A percentile compares a stretch with the other conserved stretches of the same genome.
Conservation (phyloP, 331 rosid species). For the Malus hybrid region DNA sequence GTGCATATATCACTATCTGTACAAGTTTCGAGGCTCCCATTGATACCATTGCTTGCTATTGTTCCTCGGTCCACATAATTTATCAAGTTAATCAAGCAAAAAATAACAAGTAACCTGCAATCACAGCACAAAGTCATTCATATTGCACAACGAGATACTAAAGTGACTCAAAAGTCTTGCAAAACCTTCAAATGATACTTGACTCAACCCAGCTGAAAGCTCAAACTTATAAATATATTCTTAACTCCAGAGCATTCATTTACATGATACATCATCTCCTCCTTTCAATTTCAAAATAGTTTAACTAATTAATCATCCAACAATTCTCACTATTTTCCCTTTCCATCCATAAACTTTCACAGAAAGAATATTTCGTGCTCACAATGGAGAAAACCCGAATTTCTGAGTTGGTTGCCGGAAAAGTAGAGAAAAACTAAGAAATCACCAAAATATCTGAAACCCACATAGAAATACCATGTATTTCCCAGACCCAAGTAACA, state of each 20-base stretch:
- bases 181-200: not conserved
- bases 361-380: not conserved
- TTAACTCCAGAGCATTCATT: too few relatives aligned
- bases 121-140: too few relatives aligned
- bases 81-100: too few relatives aligned
- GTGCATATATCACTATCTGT: too few relatives aligned
- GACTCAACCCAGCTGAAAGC: not conserved
- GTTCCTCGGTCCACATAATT: conserved; percentile 87
- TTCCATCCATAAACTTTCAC: not conserved
- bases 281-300: too few relatives aligned
- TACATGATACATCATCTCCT: too few relatives aligned
- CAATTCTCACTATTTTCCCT: not conserved
- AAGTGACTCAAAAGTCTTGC: not conserved
- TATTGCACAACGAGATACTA: too few relatives aligned
- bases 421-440: too few relatives aligned
- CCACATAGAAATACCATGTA: not conserved
- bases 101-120: too few relatives aligned
- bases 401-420: not conserved
- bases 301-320: not conserved
- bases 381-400: not conserved
- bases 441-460: not conserved
- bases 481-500: conserved; percentile 1
- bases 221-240: not conserved
- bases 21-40: conserved; percentile 35
- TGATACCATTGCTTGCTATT: conserved; percentile 88